Base-by-base conservation (phyloP, 2,329 filamentous ascomycete genomes). In the Orbilia javanica region DNA sequence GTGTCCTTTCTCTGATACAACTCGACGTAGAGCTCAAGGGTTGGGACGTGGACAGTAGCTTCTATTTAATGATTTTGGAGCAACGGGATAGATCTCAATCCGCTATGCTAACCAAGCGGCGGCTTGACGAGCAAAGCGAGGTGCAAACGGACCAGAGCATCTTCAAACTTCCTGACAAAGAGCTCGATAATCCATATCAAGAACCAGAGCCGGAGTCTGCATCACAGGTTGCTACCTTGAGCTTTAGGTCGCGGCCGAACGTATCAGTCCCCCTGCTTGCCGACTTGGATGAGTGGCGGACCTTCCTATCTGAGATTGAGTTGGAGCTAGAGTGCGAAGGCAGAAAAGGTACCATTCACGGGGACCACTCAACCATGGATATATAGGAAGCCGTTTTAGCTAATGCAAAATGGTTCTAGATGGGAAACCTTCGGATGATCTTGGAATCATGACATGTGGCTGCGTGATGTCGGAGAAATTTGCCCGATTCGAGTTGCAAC, bases 231-330 rank as follows among this genome's bases (percentile, higher is more conserved):
- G 75, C 75, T 74, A 79, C 75, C 68, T 79, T 79, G 48, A 73
- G 75, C 64, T 79, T 79, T 71, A 79, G 75, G 67, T 79, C 75
- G 48, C 75, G 75, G 50, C 75, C 75, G 55, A 79, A 74, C 57
- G 75, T 79, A 74, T 79, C 75, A 66, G 68, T 79, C 13, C 75
- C 75, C 75, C 69, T 79, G 70, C 68, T 79, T 73, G 70, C 75
- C 55, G 75, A 79, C 70, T 62, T 79, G 68, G 75, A 79, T 74
- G 75, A 79, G 65, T 79, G 75, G 75, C 42, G 75, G 68, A 79
- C 75, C 75, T 79, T 79, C 70, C 69, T 79, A 74, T 73, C 75
- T 73, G 75, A 79, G 75, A 68, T 79, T 69, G 75, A 79, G 42
- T 57, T 79, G 64, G 75, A 79, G 65, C 75, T 79, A 74, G 75